Evolutionary conservation across 768 basidiomycete species (phyloP), one percentile per base, ranked within the genome.

Genomic region (Tylopilus intermedius): DNA sequence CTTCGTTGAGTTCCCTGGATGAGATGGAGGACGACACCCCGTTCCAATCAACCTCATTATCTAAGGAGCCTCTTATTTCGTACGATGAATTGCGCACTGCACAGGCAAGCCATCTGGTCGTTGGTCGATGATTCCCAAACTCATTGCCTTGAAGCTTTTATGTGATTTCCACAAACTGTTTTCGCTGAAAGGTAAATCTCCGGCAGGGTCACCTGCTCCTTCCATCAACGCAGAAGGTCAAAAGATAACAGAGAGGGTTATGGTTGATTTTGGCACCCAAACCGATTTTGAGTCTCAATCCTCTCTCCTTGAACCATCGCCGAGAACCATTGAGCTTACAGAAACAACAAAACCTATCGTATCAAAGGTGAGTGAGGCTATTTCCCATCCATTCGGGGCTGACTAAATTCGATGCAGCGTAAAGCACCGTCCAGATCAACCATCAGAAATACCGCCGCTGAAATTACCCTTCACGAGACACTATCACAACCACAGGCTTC

Each of bases 1-100:
- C 87, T 22, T 85, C 86, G 1, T 67, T 90, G 45, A 88, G 84
- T 58, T 88, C 86, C 35, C 65, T 88, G 53, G 85, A 86, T 49
- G 87, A 84, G 48, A 65, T 69, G 13, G 80, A 83, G 21, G 69
- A 66, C 53, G 58, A 60, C 49, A 57, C 22, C 56, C 61, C 48
- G 52, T 62, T 48, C 56, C 64, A 53, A 49, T 61, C 51, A 38
- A 61, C 57, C 30, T 67, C 58, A 6, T 67, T 58, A 4, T 62
- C 55, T 3, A 56, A 58, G 52, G 63, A 55, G 51, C 61, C 53
- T 53, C 64, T 57, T 53, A 58, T 63, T 69, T 76, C 55, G 37
- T 63, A 57, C 0, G 83, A 83, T 42, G 82, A 85, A 48, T 57
- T 85, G 49, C 73, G 70, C 50, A 78, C 79, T 9, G 86, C 86